Conservation (phyloP, 2,329 filamentous ascomycete genomes). For the Beauveria australis region DNA sequence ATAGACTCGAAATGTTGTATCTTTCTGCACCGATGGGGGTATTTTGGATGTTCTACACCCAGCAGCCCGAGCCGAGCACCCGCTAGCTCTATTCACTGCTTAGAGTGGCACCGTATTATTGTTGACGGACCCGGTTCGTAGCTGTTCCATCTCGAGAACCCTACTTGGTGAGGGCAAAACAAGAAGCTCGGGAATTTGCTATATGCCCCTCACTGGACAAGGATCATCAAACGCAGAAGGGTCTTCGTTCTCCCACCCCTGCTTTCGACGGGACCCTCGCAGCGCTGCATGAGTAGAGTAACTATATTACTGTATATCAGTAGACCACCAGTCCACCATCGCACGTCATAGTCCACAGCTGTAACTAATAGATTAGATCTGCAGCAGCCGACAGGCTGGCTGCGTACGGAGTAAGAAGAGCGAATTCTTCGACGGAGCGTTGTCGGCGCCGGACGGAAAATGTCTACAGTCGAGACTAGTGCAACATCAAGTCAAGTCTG, state of each 20-base stretch:
- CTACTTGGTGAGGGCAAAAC: not conserved
- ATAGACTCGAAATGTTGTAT: constrained; percentile 6
- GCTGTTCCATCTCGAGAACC: not conserved
- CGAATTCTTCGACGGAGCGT: not conserved
- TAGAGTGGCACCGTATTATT: not conserved
- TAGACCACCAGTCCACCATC: not conserved
- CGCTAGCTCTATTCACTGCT: not conserved
- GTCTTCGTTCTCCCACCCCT: not conserved
- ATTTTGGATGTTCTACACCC: not conserved
- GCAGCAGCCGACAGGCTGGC: not conserved
- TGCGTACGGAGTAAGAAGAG: not conserved
- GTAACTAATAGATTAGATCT: not conserved
- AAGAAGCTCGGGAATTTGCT: not conserved
- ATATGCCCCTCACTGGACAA: not conserved
- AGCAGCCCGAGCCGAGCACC: constrained; percentile 5
- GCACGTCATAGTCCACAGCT: not conserved
- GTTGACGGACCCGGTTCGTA: not conserved
- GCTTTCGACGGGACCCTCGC: not conserved
- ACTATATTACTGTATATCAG: no score
- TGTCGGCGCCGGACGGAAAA: not conserved
- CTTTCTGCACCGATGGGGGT: not conserved
- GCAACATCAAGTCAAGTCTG: not conserved
- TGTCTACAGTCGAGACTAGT: not conserved
- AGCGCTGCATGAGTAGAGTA: not conserved
- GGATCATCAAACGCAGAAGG: not conserved